Base-by-base conservation (phyloP, 2,329 filamentous ascomycete genomes). In the Fusarium nelsonii region DNA sequence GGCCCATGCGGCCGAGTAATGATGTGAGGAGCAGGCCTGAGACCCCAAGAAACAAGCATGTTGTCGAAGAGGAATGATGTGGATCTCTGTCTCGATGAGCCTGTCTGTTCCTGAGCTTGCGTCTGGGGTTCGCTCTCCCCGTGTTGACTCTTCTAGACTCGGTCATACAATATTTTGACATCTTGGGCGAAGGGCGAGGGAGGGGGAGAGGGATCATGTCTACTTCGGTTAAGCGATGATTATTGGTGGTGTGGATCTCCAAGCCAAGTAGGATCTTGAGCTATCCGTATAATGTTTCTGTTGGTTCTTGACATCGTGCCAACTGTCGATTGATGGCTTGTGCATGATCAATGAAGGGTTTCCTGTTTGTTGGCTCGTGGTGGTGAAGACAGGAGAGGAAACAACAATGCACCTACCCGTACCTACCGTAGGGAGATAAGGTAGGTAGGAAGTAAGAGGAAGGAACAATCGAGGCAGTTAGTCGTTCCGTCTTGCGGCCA, bases 41-140 rank as follows among this genome's bases (percentile, higher is more conserved):
- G 55, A 51, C 46, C 23, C 18, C 36, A 53, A 62, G 58, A 63
- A 65, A 39, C 62, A 69, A 62, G 23, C 53, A 57, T 40, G 37
- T 37, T 16, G 46, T 52, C 34, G 49, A 23, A 53, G 45, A 37
- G 28, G 41, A 63, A 63, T 69, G 68, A 48, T 23, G 56, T 57
- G 54, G 44, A 34, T 23, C 53, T 37, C 39, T 50, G 20, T 50
- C 46, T 28, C 33, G 46, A 50, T 50, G 20, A 11, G 36, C 23
- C 23, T 23, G 23, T 23, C 23, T 23, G 23, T 23, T 23, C 48
- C 32, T 34, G 32, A 63, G 41, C 55, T 18, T 39, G 33, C 44
- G 28, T 32, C 41, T 41, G 30, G 39, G 52, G 40, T 41, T 26
- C 50, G 32, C n/a, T n/a, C 32, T 14, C 52, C 45, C 49, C 14